These are phyloP conservation scores for Phaseolus coccineus DNA, from an alignment of 331 rosid species.

Conservation along the genomic window DNA sequence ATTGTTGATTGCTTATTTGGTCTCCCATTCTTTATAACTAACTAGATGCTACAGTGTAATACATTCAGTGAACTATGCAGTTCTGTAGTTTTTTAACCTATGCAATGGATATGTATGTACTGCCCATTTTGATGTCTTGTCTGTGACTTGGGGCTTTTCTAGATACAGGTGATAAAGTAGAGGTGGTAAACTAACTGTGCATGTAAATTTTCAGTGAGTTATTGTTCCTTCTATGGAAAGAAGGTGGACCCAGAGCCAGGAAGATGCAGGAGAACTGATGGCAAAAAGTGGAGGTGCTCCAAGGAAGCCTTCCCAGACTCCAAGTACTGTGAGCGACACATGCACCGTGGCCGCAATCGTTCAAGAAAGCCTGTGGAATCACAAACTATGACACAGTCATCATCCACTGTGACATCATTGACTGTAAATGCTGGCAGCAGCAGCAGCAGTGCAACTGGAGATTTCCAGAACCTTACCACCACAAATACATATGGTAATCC, in stretches of 20 bases:
- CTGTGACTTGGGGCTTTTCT: background rate
- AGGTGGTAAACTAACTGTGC: conserved; percentile 1
- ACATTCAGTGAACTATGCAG: background rate
- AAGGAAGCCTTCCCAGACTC: conserved; percentile 18
- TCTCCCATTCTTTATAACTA: background rate
- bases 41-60: background rate
- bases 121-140: background rate
- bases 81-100: background rate
- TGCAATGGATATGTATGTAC: background rate
- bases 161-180: conserved; percentile 30
- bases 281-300: conserved; percentile 92
- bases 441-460: too few relatives aligned
- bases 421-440: too few relatives aligned
- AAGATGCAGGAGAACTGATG: conserved; percentile 46
- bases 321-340: too few relatives aligned
- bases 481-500: too few relatives aligned
- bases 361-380: too few relatives aligned
- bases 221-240: conserved; percentile 54
- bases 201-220: conserved; percentile 57
- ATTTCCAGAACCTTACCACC: too few relatives aligned
- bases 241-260: conserved; percentile 89
- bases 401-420: too few relatives aligned
- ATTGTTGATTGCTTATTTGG: background rate
- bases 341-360: too few relatives aligned
- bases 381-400: too few relatives aligned